phyloP scores from a whole-genome alignment of 139 green algal species.

The Medakamo hakoo region DNA sequence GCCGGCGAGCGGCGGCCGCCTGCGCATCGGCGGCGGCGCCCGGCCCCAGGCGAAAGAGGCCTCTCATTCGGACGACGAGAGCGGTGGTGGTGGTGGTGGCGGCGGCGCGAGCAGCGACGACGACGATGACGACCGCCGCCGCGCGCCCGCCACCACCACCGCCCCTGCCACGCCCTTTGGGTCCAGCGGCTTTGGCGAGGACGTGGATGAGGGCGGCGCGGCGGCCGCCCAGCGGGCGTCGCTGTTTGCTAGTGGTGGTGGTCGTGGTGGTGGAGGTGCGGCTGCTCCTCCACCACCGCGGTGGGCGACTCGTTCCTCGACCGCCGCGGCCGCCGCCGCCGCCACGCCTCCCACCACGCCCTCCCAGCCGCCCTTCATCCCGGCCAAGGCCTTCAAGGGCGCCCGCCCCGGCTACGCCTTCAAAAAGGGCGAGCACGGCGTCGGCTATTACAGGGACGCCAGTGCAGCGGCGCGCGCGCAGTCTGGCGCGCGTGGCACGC shows the following conservation, averaged over 20 bases:
- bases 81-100: not conserved
- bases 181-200: not conserved
- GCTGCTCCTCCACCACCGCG: not conserved
- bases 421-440: conserved; percentile 29
- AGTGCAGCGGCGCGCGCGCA: not conserved
- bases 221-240: conserved; percentile 1
- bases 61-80: conserved; percentile 1
- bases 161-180: no score
- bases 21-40: conserved; percentile 10
- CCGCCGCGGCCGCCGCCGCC: not conserved
- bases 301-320: not conserved
- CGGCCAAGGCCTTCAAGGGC: conserved; percentile 28
- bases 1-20: conserved; percentile 6
- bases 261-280: not conserved
- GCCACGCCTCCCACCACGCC: not conserved
- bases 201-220: not conserved
- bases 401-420: conserved; percentile 35
- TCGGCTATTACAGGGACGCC: conserved; percentile 50
- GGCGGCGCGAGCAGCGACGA: not conserved
- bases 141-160: no score
- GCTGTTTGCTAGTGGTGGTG: not conserved
- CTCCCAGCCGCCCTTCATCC: conserved; percentile 4
- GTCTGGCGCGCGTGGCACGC: not conserved
- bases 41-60: conserved; percentile 6
- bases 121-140: not conserved